Evolutionary conservation across 805 yeast genomes (phyloP).

Genomic region (Scheffersomyces ergatensis): DNA sequence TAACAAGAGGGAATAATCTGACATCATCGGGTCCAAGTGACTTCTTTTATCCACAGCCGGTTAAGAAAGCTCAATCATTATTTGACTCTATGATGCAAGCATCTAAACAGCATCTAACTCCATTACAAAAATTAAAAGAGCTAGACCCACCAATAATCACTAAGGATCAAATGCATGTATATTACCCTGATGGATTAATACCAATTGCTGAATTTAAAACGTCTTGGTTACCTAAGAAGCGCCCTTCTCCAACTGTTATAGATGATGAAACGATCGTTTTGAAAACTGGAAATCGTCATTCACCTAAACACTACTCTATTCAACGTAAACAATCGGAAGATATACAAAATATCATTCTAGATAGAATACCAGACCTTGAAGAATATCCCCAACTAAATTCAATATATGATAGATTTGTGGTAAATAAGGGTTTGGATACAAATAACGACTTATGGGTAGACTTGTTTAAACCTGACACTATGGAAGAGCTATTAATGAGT

Average conservation of each 20-base stretch:
- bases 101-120: slow-evolving; percentile 23
- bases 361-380: slow-evolving; percentile 9
- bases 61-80: slow-evolving; percentile 11
- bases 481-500: slow-evolving; percentile 34
- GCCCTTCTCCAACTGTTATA: too few species aligned
- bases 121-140: slow-evolving; percentile 28
- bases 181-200: slow-evolving; percentile 5
- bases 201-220: background rate
- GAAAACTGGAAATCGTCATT: background rate
- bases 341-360: background rate
- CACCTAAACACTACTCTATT: background rate
- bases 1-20: slow-evolving; percentile 20
- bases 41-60: background rate
- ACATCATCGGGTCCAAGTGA: background rate
- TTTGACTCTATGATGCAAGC: slow-evolving; percentile 42
- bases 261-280: background rate
- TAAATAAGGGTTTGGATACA: background rate
- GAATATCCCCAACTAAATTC: slow-evolving; percentile 7
- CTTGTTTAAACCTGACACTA: slow-evolving; percentile 38
- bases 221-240: background rate
- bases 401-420: slow-evolving; percentile 8
- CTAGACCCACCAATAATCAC: slow-evolving; percentile 29
- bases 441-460: slow-evolving; percentile 38
- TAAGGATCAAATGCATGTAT: slow-evolving; percentile 31
- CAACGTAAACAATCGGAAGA: background rate